Base-by-base conservation (phyloP, 257 asterid species). In the Ophiorrhiza pumila region DNA sequence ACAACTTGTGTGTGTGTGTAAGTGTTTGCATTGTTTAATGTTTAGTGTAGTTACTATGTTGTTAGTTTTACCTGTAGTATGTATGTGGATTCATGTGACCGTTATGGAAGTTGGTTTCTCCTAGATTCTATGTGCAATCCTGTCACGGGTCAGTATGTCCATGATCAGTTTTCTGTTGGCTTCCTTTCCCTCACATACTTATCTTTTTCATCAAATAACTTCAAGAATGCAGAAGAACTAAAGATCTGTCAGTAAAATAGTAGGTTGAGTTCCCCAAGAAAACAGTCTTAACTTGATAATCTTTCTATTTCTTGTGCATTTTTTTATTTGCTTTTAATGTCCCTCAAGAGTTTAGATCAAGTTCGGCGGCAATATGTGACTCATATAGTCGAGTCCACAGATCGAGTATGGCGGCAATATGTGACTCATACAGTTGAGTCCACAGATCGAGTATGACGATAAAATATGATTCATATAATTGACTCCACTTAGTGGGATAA, bases 31-130 rank as follows among this genome's bases (percentile, higher is more conserved):
- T 60, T 41, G 31, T 58, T 60, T 39, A 27, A 60, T 57, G 11
- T 49, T 25, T 37, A 20, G 34, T 22, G 27, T 39, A 9, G 50
- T 68, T 53, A 34, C 61, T 70, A 4, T 49, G n/a, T 25, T 23
- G 31, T 43, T 31, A 20, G 71, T 68, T 57, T 46, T 47, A 65
- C 55, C n/a, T 71, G 49, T n/a, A n/a, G n/a, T n/a, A n/a, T n/a
- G n/a, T 64, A 31, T 73, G 50, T 69, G 77, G 72, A 68, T 69
- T 80, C 80, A 79, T 81, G 91, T 80, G 91, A 78, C 92, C 84
- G 90, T 86, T 85, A 83, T 79, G 88, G 95, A 85, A 87, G 96
- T 85, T 86, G 83, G 84, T 79, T 81, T 76, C 63, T 79, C 75
- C 65, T 78, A 85, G 93, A 85, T 85, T 84, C 89, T 73, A 13